These are phyloP conservation scores for Carpinus viminea DNA, from an alignment of 306 rosid species.

Conservation along the genomic window DNA sequence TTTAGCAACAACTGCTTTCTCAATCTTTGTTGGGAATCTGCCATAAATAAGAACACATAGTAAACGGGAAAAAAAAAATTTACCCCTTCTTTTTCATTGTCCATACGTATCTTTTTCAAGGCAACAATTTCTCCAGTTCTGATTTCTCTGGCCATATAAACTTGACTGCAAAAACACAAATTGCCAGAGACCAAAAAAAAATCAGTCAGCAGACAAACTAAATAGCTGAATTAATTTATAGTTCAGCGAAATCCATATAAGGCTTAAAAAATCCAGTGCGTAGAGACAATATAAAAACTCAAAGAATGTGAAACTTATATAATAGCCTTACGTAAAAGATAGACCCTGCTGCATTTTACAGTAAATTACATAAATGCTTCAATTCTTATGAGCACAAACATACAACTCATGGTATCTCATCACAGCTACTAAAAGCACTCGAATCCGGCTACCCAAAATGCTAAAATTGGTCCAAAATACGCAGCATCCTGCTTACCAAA, in stretches of 20 bases:
- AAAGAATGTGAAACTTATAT: not conserved
- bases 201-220: not conserved
- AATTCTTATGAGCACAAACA: not conserved
- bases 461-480: no score
- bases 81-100: constrained; percentile 78
- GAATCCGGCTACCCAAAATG: no score
- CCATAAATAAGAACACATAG: constrained; percentile 6
- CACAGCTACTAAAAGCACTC: not conserved
- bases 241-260: not conserved
- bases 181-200: not conserved
- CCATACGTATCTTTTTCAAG: constrained; percentile 73
- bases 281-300: not conserved
- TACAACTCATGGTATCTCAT: not conserved
- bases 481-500: no score
- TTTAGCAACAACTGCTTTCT: not conserved
- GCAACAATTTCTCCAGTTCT: constrained; percentile 77
- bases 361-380: not conserved
- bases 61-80: constrained; percentile 10
- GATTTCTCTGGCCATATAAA: constrained; percentile 69
- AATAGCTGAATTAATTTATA: no score
- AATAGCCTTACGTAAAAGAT: not conserved
- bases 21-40: not conserved
- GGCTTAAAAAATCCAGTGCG: not conserved
- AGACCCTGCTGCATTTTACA: not conserved
- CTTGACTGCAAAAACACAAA: constrained; percentile 54